These are phyloP conservation scores for Babesia ovis DNA, from an alignment of 169 alveolate species.

Conservation along the genomic window DNA sequence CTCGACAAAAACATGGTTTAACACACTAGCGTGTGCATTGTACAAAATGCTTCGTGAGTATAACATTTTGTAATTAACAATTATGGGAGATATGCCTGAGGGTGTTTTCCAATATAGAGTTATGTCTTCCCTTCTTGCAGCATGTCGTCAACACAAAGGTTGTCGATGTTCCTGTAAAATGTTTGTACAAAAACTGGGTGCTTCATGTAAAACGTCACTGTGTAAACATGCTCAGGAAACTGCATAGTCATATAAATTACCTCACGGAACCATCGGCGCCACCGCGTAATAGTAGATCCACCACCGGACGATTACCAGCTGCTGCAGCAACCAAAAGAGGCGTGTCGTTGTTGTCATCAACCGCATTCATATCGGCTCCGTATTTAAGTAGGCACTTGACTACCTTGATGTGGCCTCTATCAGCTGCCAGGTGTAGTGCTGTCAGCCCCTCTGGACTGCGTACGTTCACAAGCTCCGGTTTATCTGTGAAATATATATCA, in stretches of 20 bases:
- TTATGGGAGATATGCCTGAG: too few species aligned
- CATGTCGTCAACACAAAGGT: not conserved
- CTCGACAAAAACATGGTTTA: not conserved
- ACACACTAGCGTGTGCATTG: too few species aligned
- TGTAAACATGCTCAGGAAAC: too few species aligned
- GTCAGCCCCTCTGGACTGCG: conserved; percentile 55
- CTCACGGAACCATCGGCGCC: conserved; percentile 57
- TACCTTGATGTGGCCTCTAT: conserved; percentile 25
- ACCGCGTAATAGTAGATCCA: conserved; percentile 31
- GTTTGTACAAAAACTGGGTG: too few species aligned
- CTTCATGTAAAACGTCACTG: too few species aligned
- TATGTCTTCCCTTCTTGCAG: not conserved
- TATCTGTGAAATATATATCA: conserved; percentile 1
- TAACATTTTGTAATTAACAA: too few species aligned
- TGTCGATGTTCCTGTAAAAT: conserved; percentile 5
- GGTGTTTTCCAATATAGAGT: too few species aligned
- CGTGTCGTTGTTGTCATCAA: conserved; percentile 64
- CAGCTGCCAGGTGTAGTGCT: conserved; percentile 57
- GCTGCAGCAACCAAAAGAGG: conserved; percentile 71
- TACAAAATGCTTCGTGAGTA: too few species aligned
- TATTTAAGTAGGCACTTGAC: not conserved
- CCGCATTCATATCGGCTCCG: conserved; percentile 54
- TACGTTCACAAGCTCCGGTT: conserved; percentile 26
- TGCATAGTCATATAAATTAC: too few species aligned
- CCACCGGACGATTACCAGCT: conserved; percentile 63